Base-by-base conservation (phyloP, 305 asterid genomes). In the Fraxinus sp. region DNA sequence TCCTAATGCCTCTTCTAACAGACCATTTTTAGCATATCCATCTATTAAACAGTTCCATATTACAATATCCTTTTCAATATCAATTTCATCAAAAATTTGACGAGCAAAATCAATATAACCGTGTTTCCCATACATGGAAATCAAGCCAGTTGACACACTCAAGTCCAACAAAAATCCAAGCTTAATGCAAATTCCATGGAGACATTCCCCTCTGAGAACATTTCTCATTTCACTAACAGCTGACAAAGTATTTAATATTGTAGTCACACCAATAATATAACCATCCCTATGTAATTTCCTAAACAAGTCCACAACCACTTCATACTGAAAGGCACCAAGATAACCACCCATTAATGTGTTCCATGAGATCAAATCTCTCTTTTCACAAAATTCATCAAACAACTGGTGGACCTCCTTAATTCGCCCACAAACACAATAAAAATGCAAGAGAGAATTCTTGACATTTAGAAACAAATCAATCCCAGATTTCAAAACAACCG, bases 21-120 rank as follows among this genome's bases (percentile, higher is more conserved):
- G 86, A 35, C 88, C 87, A 32, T 39, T 46, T 88, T 85, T 93
- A 13, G 94, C 91, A 86, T 91, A 90, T 68, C 87, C 89, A 83
- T 93, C 93, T 22, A 93, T 90, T 16, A 91, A 86, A 88, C 94
- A 90, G 86, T 93, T 93, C 97, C 97, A 91, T 87, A 88, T 74
- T 62, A 89, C 84, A 16, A 89, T 83, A 81, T 93, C 97, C 57
- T 84, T 90, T 28, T 81, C 49, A 26, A 41, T 86, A 84, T 78
- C 57, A 55, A 81, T 81, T 86, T 88, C 95, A 80, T 91, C 93
- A 70, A 91, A 90, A 64, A 91, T 79, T 70, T 39, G 88, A 30
- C 85, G 90, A 16, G 91, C 89, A 10, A 71, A 85, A 72, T 77
- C 59, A 70, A 90, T 76, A 80, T 20, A 9, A 13, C 88, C 83